phyloP scores from a whole-genome alignment of 148 eudicot genomes.

The Hydrangea macrophylla region DNA sequence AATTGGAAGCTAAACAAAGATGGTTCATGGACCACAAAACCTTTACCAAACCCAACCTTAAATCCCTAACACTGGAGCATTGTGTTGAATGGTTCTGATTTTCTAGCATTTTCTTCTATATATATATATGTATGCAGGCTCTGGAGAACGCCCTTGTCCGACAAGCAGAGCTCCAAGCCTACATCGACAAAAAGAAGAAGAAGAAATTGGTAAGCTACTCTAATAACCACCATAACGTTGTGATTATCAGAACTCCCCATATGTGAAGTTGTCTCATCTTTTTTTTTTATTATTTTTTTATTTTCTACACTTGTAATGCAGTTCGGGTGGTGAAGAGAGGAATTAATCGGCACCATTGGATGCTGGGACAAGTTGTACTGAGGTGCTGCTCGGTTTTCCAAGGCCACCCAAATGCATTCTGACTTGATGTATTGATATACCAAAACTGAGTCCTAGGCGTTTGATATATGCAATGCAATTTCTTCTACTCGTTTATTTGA shows the following conservation, averaged over 20 bases:
- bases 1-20: no score
- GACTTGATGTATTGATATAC: conserved; percentile 1
- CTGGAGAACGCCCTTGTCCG: conserved; percentile 61
- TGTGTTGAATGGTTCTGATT: neutral
- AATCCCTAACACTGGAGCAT: neutral
- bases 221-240: neutral
- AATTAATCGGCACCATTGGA: neutral
- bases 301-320: neutral
- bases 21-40: no score
- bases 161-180: conserved; percentile 63
- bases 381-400: conserved; percentile 10
- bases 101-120: neutral
- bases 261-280: neutral
- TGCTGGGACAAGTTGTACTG: conserved; percentile 8
- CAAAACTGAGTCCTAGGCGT: conserved; percentile 8
- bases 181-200: conserved; percentile 72
- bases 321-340: conserved; percentile 23
- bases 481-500: conserved; percentile 1
- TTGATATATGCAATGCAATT: conserved; percentile 9
- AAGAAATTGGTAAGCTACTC: conserved; percentile 38
- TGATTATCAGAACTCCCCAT: neutral
- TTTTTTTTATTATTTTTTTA: neutral
- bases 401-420: conserved; percentile 17
- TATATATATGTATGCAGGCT: conserved; percentile 45
- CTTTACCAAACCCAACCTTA: no score